Evolutionary conservation across 164 flowering plant genomes (phyloP), one percentile per base, ranked within the genome.

Genomic region (Paratinospora sagittata): DNA sequence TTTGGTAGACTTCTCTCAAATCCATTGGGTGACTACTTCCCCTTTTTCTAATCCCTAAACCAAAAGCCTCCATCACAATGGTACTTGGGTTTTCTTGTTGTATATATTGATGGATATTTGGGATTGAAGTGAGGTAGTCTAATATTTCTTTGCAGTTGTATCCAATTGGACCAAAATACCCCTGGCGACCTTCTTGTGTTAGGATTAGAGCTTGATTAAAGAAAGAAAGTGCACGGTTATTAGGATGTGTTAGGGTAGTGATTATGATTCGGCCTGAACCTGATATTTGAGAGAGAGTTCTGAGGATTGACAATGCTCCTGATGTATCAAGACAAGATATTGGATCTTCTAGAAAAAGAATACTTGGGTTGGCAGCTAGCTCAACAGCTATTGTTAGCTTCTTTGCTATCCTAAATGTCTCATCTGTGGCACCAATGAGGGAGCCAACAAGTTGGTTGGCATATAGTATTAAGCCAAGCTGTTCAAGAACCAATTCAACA

Each of bases 341-440:
- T 60, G 81, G 76, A 27, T 78, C 78, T 60, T 78, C 81, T 23
- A 75, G 81, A 66, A 75, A 70, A 39, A 78, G 78, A 19, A 72
- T 34, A 57, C 81, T 78, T 23, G 81, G 78, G 66, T 78, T 78
- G 27, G 78, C 78, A 33, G 81, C 81, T 27, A 78, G 77, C 70
- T 78, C 81, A 26, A 75, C 78, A 62, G 78, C 81, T 69, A 78
- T 78, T 8, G 78, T 75, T 3, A 79, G 73, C 76, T 73, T 79
- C 73, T 76, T 75, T 16, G 78, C 76, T 61, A 75, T 79, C 69
- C 66, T 76, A 49, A 69, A 72, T 8, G 76, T 73, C 69, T 76
- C 70, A 34, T 76, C 76, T 10, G 72, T 75, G 73, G 75, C 71
- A 65, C 75, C 71, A 3, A 41, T 30, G 52, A 79, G 76, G 62